These are phyloP conservation scores for Brasilioporus rufonigricans DNA, from an alignment of 768 basidiomycete species.

Conservation along the genomic window DNA sequence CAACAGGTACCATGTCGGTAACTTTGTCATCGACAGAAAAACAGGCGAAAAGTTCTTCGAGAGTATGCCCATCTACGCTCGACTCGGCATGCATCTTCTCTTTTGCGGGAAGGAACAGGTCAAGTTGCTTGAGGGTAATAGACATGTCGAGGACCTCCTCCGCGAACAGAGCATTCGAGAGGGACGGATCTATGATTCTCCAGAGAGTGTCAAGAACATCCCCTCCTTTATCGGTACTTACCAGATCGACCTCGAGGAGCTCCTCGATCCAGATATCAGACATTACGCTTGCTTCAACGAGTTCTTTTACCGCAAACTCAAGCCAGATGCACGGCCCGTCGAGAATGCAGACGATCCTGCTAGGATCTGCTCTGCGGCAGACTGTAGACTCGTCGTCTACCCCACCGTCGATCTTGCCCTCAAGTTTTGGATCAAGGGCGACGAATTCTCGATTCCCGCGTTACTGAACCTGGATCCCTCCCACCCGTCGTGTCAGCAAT, in stretches of 20 bases:
- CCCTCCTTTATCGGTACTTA: slow-evolving; percentile 58
- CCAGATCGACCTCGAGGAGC: slow-evolving; percentile 52
- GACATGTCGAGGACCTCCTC: slow-evolving; percentile 48
- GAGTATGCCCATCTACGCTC: slow-evolving; percentile 69
- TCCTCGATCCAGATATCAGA: slow-evolving; percentile 57
- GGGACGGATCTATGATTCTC: slow-evolving; percentile 55
- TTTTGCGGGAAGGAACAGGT: slow-evolving; percentile 58
- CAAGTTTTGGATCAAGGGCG: slow-evolving; percentile 77
- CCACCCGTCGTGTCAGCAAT: slow-evolving; percentile 40
- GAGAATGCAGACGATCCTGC: slow-evolving; percentile 49
- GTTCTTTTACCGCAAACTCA: slow-evolving; percentile 68
- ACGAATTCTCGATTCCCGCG: slow-evolving; percentile 60
- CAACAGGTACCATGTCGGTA: slow-evolving; percentile 52
- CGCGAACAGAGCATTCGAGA: slow-evolving; percentile 54
- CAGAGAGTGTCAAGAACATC: slow-evolving; percentile 50
- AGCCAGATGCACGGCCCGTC: slow-evolving; percentile 58
- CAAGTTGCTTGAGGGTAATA: slow-evolving; percentile 44
- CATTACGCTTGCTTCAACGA: slow-evolving; percentile 73
- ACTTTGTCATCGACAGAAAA: slow-evolving; percentile 52
- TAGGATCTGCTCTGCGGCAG: slow-evolving; percentile 64
- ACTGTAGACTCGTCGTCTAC: slow-evolving; percentile 73
- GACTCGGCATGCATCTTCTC: slow-evolving; percentile 75
- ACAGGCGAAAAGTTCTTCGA: slow-evolving; percentile 59
- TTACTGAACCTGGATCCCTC: slow-evolving; percentile 49
- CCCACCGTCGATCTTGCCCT: slow-evolving; percentile 54